Evolutionary conservation across 208 protist genomes (phyloP).

Genomic region (Balamuthia mandrillaris): DNA sequence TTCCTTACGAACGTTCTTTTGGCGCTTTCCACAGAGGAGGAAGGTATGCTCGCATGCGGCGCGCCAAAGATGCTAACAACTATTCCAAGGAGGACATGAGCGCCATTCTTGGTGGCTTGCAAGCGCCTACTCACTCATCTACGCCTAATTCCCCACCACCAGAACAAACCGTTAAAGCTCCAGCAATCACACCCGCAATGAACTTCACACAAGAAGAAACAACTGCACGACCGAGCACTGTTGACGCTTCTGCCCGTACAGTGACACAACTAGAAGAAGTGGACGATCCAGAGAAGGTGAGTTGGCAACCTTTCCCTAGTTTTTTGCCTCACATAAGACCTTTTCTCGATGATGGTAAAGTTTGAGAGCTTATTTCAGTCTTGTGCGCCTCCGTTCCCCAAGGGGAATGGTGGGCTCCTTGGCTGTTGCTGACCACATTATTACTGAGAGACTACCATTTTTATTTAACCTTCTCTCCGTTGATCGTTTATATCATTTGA

Average conservation of each 20-base stretch:
- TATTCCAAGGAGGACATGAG: conserved; percentile 43
- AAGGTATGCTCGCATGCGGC: conserved; percentile 16
- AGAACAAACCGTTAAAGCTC: background rate
- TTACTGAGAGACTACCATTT: too few species aligned
- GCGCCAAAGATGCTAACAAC: conserved; percentile 30
- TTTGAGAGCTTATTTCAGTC: too few species aligned
- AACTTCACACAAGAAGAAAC: background rate
- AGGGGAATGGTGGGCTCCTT: too few species aligned
- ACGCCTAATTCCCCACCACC: background rate
- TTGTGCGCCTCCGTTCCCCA: too few species aligned
- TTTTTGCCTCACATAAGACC: too few species aligned
- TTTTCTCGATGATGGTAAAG: too few species aligned
- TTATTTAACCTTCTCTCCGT: too few species aligned
- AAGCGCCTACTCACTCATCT: background rate
- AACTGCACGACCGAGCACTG: background rate
- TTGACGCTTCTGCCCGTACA: background rate
- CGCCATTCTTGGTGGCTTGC: conserved; percentile 34
- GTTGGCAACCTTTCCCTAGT: too few species aligned
- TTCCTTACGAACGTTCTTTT: background rate
- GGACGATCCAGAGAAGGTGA: background rate
- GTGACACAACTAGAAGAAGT: background rate
- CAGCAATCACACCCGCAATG: background rate
- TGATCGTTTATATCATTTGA: too few species aligned
- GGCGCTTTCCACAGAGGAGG: background rate
- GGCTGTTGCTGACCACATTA: too few species aligned